Percentiles rank a stretch among this genome's conserved stretches.
phyloP scores from a whole-genome alignment of 2,329 filamentous ascomycete species.

The Phialemonium atrogriseum region DNA sequence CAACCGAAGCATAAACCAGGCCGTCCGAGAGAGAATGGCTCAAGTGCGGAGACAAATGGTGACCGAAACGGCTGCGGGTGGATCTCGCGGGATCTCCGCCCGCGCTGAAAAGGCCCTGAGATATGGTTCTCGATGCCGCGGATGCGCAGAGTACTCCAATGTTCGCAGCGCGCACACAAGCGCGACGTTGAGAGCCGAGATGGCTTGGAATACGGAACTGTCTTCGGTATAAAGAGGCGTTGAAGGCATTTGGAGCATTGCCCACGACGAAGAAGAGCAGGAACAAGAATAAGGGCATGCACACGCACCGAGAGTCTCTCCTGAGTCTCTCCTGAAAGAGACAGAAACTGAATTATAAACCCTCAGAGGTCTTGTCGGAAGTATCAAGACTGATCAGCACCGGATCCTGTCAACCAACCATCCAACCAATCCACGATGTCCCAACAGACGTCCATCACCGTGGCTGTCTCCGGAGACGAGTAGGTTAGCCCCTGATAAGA shows the following conservation, averaged over 20 bases:
- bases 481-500: no score
- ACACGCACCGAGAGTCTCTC: slow-evolving; percentile 1
- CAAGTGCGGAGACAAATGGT: slow-evolving; percentile 1
- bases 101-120: no score
- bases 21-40: no score
- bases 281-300: neutral
- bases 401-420: neutral
- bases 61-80: no score
- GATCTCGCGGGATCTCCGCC: no score
- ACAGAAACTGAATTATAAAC: no score
- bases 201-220: neutral
- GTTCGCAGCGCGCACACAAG: neutral
- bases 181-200: neutral
- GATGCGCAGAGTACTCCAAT: no score
- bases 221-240: neutral
- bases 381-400: neutral
- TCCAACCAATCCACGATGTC: neutral
- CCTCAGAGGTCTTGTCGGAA: no score
- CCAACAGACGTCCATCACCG: slow-evolving; percentile 1
- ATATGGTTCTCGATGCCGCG: no score
- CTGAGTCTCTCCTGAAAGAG: neutral
- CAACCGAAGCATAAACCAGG: neutral
- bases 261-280: neutral
- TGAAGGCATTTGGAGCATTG: neutral
- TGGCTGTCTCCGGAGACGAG: slow-evolving; percentile 2